Conservation (phyloP, 495 filamentous ascomycete species). For the Clohesyomyces aquaticus region DNA sequence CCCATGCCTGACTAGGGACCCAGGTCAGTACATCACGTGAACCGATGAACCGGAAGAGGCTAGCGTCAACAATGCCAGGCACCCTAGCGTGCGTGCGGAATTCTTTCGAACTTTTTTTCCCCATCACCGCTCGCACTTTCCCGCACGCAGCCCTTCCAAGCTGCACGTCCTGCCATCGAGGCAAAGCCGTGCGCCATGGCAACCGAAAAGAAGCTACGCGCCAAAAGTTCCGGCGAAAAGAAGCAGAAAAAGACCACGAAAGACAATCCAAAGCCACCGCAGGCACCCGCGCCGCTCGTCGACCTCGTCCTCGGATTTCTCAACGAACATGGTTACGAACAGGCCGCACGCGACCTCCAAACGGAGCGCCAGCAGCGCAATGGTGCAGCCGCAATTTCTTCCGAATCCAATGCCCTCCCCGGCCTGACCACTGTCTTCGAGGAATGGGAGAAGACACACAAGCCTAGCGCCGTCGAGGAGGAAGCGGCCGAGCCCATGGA, state of each 20-base stretch:
- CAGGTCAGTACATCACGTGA: too few species aligned
- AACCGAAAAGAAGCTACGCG: constrained; percentile 17
- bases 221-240: constrained; percentile 1
- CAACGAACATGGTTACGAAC: constrained; percentile 32
- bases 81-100: too few species aligned
- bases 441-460: constrained; percentile 29
- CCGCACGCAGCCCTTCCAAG: not conserved
- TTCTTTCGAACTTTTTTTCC: not conserved
- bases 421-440: constrained; percentile 28
- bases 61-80: too few species aligned
- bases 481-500: constrained; percentile 28
- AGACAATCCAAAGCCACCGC: constrained; percentile 12
- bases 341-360: constrained; percentile 24
- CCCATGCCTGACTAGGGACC: not conserved
- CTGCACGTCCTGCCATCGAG: not conserved
- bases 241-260: constrained; percentile 3
- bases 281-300: constrained; percentile 30
- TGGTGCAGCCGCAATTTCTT: constrained; percentile 11
- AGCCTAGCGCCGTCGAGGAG: not conserved
- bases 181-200: not conserved
- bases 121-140: not conserved
- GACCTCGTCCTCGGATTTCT: constrained; percentile 36
- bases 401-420: constrained; percentile 14
- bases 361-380: constrained; percentile 11
- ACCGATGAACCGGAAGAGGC: not conserved